Evolutionary conservation across 768 basidiomycete genomes (phyloP).

Genomic region (Multifurca ochricompacta): DNA sequence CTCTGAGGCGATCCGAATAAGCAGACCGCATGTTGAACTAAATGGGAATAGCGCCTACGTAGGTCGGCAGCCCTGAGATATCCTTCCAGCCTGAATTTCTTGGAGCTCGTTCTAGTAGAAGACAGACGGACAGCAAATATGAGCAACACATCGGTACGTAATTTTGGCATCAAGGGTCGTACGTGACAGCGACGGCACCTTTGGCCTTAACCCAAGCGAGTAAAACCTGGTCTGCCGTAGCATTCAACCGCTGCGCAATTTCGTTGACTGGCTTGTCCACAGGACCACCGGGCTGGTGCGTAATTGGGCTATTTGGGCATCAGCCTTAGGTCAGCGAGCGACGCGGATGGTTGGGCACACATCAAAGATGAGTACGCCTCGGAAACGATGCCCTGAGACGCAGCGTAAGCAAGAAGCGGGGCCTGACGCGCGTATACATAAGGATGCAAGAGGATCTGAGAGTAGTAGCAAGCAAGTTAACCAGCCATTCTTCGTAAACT

Average conservation of each 20-base stretch:
- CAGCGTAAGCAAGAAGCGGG: slow-evolving; percentile 49
- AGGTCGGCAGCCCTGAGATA: slow-evolving; percentile 65
- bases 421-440: slow-evolving; percentile 53
- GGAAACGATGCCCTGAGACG: slow-evolving; percentile 50
- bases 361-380: slow-evolving; percentile 67
- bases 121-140: neutral
- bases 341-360: slow-evolving; percentile 30
- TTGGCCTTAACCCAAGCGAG: slow-evolving; percentile 68
- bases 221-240: slow-evolving; percentile 57
- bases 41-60: slow-evolving; percentile 29
- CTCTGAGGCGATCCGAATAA: slow-evolving; percentile 27
- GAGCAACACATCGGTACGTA: neutral
- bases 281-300: slow-evolving; percentile 50
- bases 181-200: slow-evolving; percentile 60
- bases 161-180: slow-evolving; percentile 9
- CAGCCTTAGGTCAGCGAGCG: neutral
- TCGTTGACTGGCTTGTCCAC: slow-evolving; percentile 50
- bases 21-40: neutral
- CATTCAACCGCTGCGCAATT: slow-evolving; percentile 44
- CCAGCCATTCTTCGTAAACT: neutral
- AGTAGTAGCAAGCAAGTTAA: neutral
- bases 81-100: slow-evolving; percentile 54
- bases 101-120: slow-evolving; percentile 49
- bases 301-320: slow-evolving; percentile 45
- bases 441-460: slow-evolving; percentile 60